Evolutionary conservation across 352 stramenopile species (phyloP), one percentile per base, ranked within the genome.

Genomic region (Lagenidium giganteum): DNA sequence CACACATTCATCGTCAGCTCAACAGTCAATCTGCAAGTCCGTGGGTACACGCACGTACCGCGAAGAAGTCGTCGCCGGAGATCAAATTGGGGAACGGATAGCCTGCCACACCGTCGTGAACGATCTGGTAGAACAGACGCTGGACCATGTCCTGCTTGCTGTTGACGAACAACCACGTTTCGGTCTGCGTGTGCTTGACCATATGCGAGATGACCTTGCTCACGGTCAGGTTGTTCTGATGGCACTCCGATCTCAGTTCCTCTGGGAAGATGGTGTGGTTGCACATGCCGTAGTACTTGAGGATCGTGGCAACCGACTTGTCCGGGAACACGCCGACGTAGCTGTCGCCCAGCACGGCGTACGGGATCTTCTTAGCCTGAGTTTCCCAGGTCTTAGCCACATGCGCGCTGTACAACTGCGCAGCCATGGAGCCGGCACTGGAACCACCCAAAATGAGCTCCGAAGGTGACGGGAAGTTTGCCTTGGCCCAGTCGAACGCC

Each of bases 81-180:
- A 87, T 81, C 27, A 75, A 49, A 36, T 79, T 39, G 4, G 29
- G 50, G 57, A 85, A 84, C 16, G 69, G 75, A 47, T 68, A 87
- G 28, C 39, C 47, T 14, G 74, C 36, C 35, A 87, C 67, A 5
- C 71, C 72, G 17, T 83, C 28, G 17, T 61, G 31, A 31, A 83
- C 61, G 22, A 85, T 46, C 42, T 82, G 52, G 49, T 84, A 88
- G 39, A 85, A 88, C 47, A 70, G 67, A 21, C 75, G 75, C 54
- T 88, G 75, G 8, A 57, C 76, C 34, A 53, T 32, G 51, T 88
- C 75, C 45, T 54, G 61, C 57, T 75, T 82, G 31, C 67, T 82
- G 62, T 83, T 62, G 8, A 83, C 49, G 53, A 83, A 83, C 4
- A 88, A 50, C 75, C 75, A 88, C 38, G 83, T 55, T 37, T 57